These are phyloP conservation scores for Paecilomyces variotii DNA, from an alignment of 2,329 filamentous ascomycete genomes.

Conservation along the genomic window DNA sequence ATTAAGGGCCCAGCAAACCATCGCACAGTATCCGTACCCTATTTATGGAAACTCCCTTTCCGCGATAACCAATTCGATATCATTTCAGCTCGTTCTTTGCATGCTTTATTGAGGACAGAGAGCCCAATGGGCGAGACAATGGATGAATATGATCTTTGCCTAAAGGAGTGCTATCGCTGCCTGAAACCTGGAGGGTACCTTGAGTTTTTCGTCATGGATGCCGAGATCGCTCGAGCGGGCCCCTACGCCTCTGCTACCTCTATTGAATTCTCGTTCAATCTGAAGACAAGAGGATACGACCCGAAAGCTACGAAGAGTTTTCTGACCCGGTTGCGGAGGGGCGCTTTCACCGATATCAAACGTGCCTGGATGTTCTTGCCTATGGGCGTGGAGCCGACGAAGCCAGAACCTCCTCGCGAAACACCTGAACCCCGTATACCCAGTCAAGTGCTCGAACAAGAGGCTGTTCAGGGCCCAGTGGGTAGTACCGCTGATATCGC, in stretches of 20 bases:
- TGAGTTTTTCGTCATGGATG: constrained; percentile 84
- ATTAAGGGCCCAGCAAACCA: constrained; percentile 83
- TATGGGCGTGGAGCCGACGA: constrained; percentile 53
- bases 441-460: constrained; percentile 41
- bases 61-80: constrained; percentile 80
- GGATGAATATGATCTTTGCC: constrained; percentile 82
- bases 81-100: constrained; percentile 79
- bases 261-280: constrained; percentile 84
- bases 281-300: constrained; percentile 86
- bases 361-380: constrained; percentile 86
- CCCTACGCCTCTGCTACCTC: constrained; percentile 71
- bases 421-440: constrained; percentile 29
- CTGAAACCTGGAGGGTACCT: constrained; percentile 89
- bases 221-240: constrained; percentile 79
- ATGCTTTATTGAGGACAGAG: constrained; percentile 67
- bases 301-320: constrained; percentile 74
- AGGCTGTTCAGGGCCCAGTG: constrained; percentile 48
- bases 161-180: constrained; percentile 80
- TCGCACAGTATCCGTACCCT: constrained; percentile 68
- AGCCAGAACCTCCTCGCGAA: constrained; percentile 38
- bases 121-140: constrained; percentile 56
- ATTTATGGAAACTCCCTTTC: constrained; percentile 77
- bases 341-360: constrained; percentile 72
- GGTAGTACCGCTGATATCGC: constrained; percentile 66
- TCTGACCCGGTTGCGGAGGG: constrained; percentile 62